Conservation (phyloP, 768 basidiomycete genomes). For the Amanita rubescens region DNA sequence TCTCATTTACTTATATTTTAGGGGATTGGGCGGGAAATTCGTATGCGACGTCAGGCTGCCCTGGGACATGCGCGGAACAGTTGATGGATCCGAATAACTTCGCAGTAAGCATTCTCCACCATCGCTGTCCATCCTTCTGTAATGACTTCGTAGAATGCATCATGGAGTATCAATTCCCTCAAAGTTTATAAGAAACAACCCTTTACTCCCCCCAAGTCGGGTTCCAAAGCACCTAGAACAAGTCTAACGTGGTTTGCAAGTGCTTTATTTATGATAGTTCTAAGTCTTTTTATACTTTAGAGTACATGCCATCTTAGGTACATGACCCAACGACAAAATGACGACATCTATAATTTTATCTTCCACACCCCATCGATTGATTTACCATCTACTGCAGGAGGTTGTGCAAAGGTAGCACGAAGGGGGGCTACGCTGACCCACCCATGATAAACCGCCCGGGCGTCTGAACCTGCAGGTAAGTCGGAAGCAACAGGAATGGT, state of each 20-base stretch:
- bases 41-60: conserved; percentile 65
- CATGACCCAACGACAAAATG: not conserved
- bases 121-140: not conserved
- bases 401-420: conserved; percentile 68
- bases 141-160: conserved; percentile 49
- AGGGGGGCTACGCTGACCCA: conserved; percentile 74
- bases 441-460: conserved; percentile 69
- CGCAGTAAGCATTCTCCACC: conserved; percentile 37
- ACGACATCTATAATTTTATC: conserved; percentile 42
- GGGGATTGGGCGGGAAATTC: conserved; percentile 85
- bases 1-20: conserved; percentile 17
- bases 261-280: not conserved
- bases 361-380: conserved; percentile 43
- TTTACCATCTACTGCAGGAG: conserved; percentile 23
- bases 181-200: conserved; percentile 64
- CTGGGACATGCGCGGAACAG: conserved; percentile 60
- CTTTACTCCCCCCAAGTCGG: conserved; percentile 24
- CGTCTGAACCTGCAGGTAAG: conserved; percentile 76
- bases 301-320: not conserved
- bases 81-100: conserved; percentile 68
- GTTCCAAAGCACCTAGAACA: not conserved
- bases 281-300: not conserved
- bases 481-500: conserved; percentile 49
- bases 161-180: conserved; percentile 73
- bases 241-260: not conserved